A percentile compares a stretch with the other conserved stretches of the same genome.
These are phyloP conservation scores for Fusarium duplospermum DNA, from an alignment of 2,329 filamentous ascomycete genomes.

Conservation along the genomic window DNA sequence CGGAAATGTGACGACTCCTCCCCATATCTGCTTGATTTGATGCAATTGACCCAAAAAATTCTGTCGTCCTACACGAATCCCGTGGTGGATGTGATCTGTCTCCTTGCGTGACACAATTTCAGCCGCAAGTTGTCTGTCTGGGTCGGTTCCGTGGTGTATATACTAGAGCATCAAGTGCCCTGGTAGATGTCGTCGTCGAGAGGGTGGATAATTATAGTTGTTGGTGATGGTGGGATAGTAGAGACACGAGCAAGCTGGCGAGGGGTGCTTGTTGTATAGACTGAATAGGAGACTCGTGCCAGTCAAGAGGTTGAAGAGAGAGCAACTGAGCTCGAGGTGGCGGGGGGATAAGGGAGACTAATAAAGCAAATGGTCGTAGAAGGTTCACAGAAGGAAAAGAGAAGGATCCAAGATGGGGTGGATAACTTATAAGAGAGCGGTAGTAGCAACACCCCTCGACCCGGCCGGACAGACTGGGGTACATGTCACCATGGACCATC, in stretches of 20 bases:
- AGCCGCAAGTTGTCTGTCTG: constrained; percentile 15
- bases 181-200: constrained; percentile 23
- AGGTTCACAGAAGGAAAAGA: constrained; percentile 43
- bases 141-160: constrained; percentile 11
- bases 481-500: constrained; percentile 42
- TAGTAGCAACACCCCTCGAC: constrained; percentile 40
- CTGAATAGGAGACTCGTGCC: constrained; percentile 5
- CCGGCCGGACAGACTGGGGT: constrained; percentile 39
- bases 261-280: not conserved
- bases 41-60: constrained; percentile 16
- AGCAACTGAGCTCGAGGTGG: constrained; percentile 21
- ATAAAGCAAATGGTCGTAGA: constrained; percentile 34
- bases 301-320: constrained; percentile 19
- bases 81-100: not conserved
- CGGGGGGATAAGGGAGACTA: constrained; percentile 38
- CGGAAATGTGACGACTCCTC: constrained; percentile 41
- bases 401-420: constrained; percentile 46
- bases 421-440: constrained; percentile 50
- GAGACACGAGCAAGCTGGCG: constrained; percentile 5
- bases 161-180: constrained; percentile 13
- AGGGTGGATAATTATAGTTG: not conserved
- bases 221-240: not conserved
- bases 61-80: constrained; percentile 5
- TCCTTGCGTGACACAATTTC: not conserved
- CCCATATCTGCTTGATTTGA: constrained; percentile 42